Conservation (phyloP, 2,329 filamentous ascomycete species). For the Cladosporium sp. region DNA sequence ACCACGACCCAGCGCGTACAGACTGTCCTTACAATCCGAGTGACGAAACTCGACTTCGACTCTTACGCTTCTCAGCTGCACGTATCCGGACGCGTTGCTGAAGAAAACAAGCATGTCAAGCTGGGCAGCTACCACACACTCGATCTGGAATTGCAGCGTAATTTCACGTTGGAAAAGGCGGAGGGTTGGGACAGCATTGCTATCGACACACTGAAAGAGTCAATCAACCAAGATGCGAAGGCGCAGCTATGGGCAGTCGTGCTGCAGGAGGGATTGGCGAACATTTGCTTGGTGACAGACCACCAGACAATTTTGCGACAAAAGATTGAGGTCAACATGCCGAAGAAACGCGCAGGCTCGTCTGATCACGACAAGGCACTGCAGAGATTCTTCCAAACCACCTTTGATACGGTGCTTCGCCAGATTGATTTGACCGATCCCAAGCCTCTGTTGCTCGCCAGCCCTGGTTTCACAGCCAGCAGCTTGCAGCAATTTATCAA, state of each 20-base stretch:
- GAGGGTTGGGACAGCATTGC: constrained; percentile 88
- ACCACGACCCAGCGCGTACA: constrained; percentile 62
- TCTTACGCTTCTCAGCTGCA: constrained; percentile 64
- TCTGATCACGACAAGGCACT: constrained; percentile 58
- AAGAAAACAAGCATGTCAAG: constrained; percentile 64
- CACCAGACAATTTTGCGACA: constrained; percentile 73
- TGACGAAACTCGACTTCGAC: constrained; percentile 66
- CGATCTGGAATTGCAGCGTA: constrained; percentile 80
- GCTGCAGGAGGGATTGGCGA: constrained; percentile 83
- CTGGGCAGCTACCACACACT: constrained; percentile 66
- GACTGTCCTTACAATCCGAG: constrained; percentile 60
- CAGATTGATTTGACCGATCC: constrained; percentile 70
- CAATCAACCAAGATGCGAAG: constrained; percentile 71
- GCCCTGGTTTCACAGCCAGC: constrained; percentile 79
- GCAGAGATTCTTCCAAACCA: constrained; percentile 70
- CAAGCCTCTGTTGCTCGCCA: constrained; percentile 76
- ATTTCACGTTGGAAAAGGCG: constrained; percentile 83
- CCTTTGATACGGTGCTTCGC: constrained; percentile 68
- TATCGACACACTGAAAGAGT: constrained; percentile 70
- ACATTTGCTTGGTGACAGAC: constrained; percentile 78
- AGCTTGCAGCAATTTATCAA: constrained; percentile 75
- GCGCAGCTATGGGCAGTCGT: constrained; percentile 86
- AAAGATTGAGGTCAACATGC: constrained; percentile 61
- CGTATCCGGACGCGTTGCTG: constrained; percentile 61
- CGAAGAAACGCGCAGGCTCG: constrained; percentile 62